Base-by-base conservation (phyloP, 106 monocot species). In the Dendrobium nobile region DNA sequence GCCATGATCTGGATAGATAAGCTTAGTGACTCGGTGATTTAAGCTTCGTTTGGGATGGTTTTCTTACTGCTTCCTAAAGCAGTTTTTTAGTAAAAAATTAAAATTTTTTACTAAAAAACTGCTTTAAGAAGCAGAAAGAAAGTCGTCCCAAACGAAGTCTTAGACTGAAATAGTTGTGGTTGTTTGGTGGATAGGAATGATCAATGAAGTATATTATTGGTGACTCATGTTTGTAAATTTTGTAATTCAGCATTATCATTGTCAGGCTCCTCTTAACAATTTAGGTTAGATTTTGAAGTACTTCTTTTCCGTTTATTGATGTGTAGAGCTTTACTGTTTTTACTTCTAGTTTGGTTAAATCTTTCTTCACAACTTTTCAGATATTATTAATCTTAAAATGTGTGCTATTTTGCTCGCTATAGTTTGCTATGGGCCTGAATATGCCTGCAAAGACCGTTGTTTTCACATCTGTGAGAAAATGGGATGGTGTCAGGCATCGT, bases 351-450 rank as follows among this genome's bases (percentile, higher is more conserved):
- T 73, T 73, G 4, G 73, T 41, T 41, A 73, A 73, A 18, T 41
- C 41, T 17, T 73, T 41, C 73, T 74, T 0, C 1, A 41, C 20
- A 74, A 43, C 17, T 74, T 37, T 72, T 72, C 16, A 22, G 7
- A 41, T 19, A 44, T 44, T 74, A 7, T 10, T 20, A 74, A 74
- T 18, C 43, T 44, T 41, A 42, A 74, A 2, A 7, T 9, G 19
- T 43, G 6, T 81, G 51, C 75, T 81, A 27, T 77, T 81, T 18
- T 84, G 70, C 40, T 42, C 77, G 40, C 43, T 68, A 47, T 88
- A 98, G 98, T 98, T 98, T 91, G 98, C 98, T 54, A 95, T 98
- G 98, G 98, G 98, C 76, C 84, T 98, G 79, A 98, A 98, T 86
- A 98, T 98, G 95, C 98, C 98, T 81, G 98, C 98, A 41, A 98